Conservation (phyloP, 192 early-diverging fungal genomes). For the Rhizoclosmatium globosum region DNA sequence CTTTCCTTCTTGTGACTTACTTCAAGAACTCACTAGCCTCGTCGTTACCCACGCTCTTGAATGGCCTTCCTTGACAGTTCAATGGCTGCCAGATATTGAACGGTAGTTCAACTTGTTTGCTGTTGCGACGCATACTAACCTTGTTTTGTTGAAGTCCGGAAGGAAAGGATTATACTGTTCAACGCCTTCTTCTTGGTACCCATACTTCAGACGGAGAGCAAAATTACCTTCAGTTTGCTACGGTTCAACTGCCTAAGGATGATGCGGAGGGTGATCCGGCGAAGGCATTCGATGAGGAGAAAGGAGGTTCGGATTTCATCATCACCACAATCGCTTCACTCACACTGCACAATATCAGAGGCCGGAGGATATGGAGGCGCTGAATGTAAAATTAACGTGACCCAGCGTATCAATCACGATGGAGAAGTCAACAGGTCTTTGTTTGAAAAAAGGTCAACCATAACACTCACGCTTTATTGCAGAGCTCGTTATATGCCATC, state of each 20-base stretch:
- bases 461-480: slow-evolving; percentile 11
- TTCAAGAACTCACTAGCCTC: slow-evolving; percentile 51
- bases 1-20: not conserved
- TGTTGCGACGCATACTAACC: not conserved
- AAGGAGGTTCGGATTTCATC: slow-evolving; percentile 58
- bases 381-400: slow-evolving; percentile 85
- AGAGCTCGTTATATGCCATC: slow-evolving; percentile 97
- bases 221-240: slow-evolving; percentile 96
- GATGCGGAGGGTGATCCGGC: slow-evolving; percentile 61
- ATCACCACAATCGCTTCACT: not conserved
- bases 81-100: slow-evolving; percentile 97
- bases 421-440: slow-evolving; percentile 90
- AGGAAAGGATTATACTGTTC: slow-evolving; percentile 90
- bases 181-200: slow-evolving; percentile 91
- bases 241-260: slow-evolving; percentile 85
- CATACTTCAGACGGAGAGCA: slow-evolving; percentile 96
- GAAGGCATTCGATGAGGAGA: slow-evolving; percentile 76
- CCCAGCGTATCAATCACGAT: slow-evolving; percentile 95
- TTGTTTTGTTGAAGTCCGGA: slow-evolving; percentile 68
- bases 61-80: slow-evolving; percentile 97
- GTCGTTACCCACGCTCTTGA: slow-evolving; percentile 98
- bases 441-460: not conserved
- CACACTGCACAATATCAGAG: slow-evolving; percentile 53
- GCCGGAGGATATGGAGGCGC: slow-evolving; percentile 82
- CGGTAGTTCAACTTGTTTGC: slow-evolving; percentile 52